phyloP scores from a whole-genome alignment of 805 yeast genomes.

The Candida arabinofermentans region DNA sequence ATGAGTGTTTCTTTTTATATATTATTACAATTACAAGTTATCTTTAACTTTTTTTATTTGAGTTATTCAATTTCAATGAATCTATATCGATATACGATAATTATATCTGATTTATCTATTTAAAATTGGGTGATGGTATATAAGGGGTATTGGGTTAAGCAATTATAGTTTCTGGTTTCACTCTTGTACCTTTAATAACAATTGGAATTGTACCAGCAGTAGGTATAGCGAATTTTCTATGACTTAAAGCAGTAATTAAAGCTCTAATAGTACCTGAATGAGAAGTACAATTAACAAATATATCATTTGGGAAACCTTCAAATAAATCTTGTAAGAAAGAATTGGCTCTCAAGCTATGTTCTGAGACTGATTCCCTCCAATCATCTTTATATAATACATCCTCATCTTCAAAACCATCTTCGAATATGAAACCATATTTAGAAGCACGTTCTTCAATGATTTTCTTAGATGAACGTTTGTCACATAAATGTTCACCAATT shows the following conservation, averaged over 20 bases:
- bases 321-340: slow-evolving; percentile 41
- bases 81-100: no score
- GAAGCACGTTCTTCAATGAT: slow-evolving; percentile 37
- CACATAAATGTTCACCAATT: slow-evolving; percentile 57
- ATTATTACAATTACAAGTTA: no score
- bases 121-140: no score
- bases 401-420: slow-evolving; percentile 42
- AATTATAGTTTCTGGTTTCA: neutral
- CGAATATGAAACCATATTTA: slow-evolving; percentile 39
- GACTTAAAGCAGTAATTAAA: slow-evolving; percentile 46
- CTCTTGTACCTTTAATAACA: slow-evolving; percentile 43
- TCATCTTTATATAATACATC: slow-evolving; percentile 44
- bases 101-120: no score
- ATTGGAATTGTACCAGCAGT: slow-evolving; percentile 67
- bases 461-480: slow-evolving; percentile 44
- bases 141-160: neutral
- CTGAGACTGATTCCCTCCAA: slow-evolving; percentile 44
- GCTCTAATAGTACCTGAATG: slow-evolving; percentile 60
- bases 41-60: no score
- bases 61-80: no score
- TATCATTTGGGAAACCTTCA: slow-evolving; percentile 29
- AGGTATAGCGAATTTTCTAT: slow-evolving; percentile 53
- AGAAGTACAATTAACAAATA: slow-evolving; percentile 46
- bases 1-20: no score
- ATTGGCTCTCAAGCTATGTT: slow-evolving; percentile 48